A percentile compares a stretch with the other conserved stretches of the same genome.
Conservation (phyloP, 2,329 filamentous ascomycete species). For the Talaromyces sp. region DNA sequence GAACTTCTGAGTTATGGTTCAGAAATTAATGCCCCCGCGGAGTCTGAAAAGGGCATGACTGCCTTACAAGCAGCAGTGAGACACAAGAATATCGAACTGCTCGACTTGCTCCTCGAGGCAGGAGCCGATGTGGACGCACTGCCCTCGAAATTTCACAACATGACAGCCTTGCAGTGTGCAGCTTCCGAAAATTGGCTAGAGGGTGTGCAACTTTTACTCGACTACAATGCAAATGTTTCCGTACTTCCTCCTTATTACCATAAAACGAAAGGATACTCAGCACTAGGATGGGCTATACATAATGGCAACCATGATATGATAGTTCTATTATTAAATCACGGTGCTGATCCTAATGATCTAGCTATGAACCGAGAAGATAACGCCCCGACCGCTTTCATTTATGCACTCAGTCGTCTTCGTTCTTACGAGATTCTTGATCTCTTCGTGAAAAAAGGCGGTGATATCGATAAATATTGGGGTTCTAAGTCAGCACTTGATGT, state of each 20-base stretch:
- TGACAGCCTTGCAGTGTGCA: background rate
- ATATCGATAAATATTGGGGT: background rate
- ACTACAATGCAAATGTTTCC: background rate
- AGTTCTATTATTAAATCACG: background rate
- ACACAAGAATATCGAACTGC: background rate
- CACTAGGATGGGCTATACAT: background rate
- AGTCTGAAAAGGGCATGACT: background rate
- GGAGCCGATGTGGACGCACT: background rate
- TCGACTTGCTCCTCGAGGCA: background rate
- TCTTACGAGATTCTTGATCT: background rate
- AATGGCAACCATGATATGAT: background rate
- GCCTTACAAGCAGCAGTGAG: background rate
- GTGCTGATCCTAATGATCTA: background rate
- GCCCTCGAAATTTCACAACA: background rate
- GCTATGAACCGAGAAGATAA: too few species aligned
- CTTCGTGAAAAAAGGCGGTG: background rate
- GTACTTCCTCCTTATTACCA: background rate
- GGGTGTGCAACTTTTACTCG: background rate
- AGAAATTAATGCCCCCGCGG: conserved; percentile 23
- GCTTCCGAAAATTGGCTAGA: background rate
- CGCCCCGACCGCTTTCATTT: background rate
- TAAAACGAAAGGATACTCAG: background rate
- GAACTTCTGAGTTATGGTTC: conserved; percentile 11
- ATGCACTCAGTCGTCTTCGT: background rate
- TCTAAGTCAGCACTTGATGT: background rate